Evolutionary conservation across 2,329 filamentous ascomycete genomes (phyloP).

Genomic region (Sporothrix sp.): DNA sequence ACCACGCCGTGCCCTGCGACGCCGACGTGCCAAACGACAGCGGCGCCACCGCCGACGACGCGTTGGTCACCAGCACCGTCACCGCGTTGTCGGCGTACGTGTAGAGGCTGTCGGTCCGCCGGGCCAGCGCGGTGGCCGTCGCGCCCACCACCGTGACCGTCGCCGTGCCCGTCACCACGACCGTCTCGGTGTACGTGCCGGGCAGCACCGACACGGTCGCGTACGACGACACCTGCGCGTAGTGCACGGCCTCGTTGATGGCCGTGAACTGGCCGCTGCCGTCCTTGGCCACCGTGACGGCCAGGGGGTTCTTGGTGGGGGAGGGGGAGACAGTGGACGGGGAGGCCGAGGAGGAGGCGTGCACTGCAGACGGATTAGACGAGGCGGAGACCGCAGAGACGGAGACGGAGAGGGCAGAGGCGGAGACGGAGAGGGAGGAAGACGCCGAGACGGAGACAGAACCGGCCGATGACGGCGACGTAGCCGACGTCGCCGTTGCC

Average conservation of each 20-base stretch:
- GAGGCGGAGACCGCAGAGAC: background rate
- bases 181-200: constrained; percentile 35
- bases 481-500: background rate
- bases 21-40: background rate
- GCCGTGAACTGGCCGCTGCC: constrained; percentile 32
- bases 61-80: constrained; percentile 31
- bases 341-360: background rate
- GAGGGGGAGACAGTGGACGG: background rate
- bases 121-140: background rate
- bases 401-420: background rate
- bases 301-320: background rate
- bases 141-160: background rate
- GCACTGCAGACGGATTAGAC: background rate
- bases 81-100: constrained; percentile 29
- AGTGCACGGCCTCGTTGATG: constrained; percentile 34
- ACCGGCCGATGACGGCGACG: background rate
- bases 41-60: constrained; percentile 22
- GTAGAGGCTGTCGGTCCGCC: background rate
- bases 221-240: constrained; percentile 31
- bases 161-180: constrained; percentile 23
- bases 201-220: constrained; percentile 35
- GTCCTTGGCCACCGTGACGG: background rate
- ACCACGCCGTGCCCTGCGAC: constrained; percentile 23
- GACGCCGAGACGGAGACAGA: background rate
- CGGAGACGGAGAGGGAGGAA: background rate